Evolutionary conservation across 164 flowering plant species (phyloP), one percentile per base, ranked within the genome.

Genomic region (Saururus chinensis): DNA sequence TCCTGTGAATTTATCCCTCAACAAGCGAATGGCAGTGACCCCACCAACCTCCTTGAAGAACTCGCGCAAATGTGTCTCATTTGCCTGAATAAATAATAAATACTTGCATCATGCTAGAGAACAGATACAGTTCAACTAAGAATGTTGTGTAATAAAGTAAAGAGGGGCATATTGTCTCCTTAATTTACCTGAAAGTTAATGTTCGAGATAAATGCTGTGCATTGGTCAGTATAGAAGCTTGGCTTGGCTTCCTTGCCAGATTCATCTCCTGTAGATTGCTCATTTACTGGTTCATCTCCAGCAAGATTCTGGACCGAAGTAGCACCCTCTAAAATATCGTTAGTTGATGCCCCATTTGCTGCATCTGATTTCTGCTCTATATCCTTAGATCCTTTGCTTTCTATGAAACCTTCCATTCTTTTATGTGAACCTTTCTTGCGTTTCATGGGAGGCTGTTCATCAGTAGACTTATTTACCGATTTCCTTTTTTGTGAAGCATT

Each of bases 1-100:
- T 60, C 82, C 82, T 53, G 96, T 87, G 73, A 75, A 76, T 73
- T 77, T 95, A 71, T 95, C 88, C 68, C 55, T 81, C 68, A 91
- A 62, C 52, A 95, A 68, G 40, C 96, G 88, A 57, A 95, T 75
- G 42, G 80, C 92, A 45, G 67, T 74, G 7, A 95, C 93, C 42
- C 97, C 99, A 68, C 96, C 97, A 73, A 75, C 79, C 65, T 91
- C 99, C 70, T 81, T 67, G 71, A 95, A 95, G 80, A 95, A 91
- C 23, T 71, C 62, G 0, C 63, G 84, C 25, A 95, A 57, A 66
- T 91, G 72, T 54, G 81, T 82, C 61, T 76, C 64, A 4, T 70
- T 88, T 63, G 84, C 84, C 99, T 92, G 86, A 60, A 63, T 19
- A 68, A 55, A 55, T 19, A 59, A 42, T 54, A 25, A 55, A 55